phyloP scores from a whole-genome alignment of 2,329 filamentous ascomycete genomes.

The Calonectria multiphialidica region DNA sequence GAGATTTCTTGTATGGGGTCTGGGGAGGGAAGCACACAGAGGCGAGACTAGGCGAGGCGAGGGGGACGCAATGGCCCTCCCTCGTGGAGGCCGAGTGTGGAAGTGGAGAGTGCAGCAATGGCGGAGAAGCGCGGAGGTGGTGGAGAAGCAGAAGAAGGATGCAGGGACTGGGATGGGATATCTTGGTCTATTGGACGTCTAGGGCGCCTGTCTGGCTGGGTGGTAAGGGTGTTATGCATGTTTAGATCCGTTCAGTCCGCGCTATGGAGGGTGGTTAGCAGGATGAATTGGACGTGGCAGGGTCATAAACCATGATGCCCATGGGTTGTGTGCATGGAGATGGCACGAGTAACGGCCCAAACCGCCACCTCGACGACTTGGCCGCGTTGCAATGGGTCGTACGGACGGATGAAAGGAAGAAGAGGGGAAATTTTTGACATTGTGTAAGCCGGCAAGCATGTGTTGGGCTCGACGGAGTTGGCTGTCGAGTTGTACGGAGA shows the following conservation, averaged over 20 bases:
- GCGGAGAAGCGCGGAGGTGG: slow-evolving; percentile 36
- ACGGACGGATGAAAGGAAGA: slow-evolving; percentile 18
- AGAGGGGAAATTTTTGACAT: background rate
- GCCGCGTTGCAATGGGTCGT: background rate
- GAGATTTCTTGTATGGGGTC: slow-evolving; percentile 27
- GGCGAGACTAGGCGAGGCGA: slow-evolving; percentile 24
- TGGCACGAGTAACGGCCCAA: slow-evolving; percentile 18
- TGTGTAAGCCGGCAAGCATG: background rate
- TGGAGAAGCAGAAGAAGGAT: slow-evolving; percentile 23
- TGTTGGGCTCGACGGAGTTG: background rate
- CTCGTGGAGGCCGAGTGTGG: slow-evolving; percentile 24
- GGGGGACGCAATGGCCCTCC: slow-evolving; percentile 21
- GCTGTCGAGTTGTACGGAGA: no score
- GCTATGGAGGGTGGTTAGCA: slow-evolving; percentile 9
- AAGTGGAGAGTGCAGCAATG: slow-evolving; percentile 20
- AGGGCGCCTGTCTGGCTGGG: slow-evolving; percentile 25
- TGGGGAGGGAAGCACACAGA: slow-evolving; percentile 26
- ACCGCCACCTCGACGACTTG: slow-evolving; percentile 5
- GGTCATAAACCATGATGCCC: slow-evolving; percentile 14
- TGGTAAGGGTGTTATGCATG: slow-evolving; percentile 28
- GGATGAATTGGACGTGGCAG: slow-evolving; percentile 4
- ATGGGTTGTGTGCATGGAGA: slow-evolving; percentile 20
- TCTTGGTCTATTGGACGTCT: slow-evolving; percentile 26
- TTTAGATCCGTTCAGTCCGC: slow-evolving; percentile 12
- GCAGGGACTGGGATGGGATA: slow-evolving; percentile 27